These are phyloP conservation scores for Penicillium sp. DNA, from an alignment of 2,329 filamentous ascomycete genomes.

Conservation along the genomic window DNA sequence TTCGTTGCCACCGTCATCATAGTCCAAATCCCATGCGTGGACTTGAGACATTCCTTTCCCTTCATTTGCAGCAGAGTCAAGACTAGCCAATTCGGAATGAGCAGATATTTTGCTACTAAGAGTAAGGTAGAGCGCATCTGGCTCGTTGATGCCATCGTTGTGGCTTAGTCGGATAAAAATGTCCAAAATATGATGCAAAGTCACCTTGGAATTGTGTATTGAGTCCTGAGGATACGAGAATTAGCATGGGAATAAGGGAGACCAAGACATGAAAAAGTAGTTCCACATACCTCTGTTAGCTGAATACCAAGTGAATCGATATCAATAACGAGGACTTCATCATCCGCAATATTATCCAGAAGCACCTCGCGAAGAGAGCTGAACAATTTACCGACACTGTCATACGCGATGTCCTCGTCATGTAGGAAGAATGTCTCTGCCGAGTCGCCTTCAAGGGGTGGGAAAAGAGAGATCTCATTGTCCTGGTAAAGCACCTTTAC, in stretches of 20 bases:
- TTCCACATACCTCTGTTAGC: slow-evolving; percentile 59
- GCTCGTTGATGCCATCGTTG: slow-evolving; percentile 60
- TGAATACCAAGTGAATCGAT: slow-evolving; percentile 61
- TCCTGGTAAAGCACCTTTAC: slow-evolving; percentile 61
- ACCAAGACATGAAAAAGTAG: background rate
- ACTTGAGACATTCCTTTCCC: slow-evolving; percentile 63
- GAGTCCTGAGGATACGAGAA: slow-evolving; percentile 52
- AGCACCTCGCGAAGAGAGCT: slow-evolving; percentile 59
- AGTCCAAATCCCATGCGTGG: slow-evolving; percentile 46
- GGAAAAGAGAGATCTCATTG: slow-evolving; percentile 62
- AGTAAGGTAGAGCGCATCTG: slow-evolving; percentile 62
- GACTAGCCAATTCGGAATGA: slow-evolving; percentile 55
- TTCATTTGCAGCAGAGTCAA: slow-evolving; percentile 58
- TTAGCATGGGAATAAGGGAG: slow-evolving; percentile 26
- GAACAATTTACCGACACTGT: slow-evolving; percentile 60
- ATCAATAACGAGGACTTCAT: slow-evolving; percentile 62
- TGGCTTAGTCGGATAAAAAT: slow-evolving; percentile 62
- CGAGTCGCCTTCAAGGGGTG: slow-evolving; percentile 57
- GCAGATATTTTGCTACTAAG: slow-evolving; percentile 61
- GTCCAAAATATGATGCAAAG: slow-evolving; percentile 62
- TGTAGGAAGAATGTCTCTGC: slow-evolving; percentile 62
- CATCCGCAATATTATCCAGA: slow-evolving; percentile 58
- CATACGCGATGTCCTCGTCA: slow-evolving; percentile 58
- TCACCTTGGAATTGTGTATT: slow-evolving; percentile 51
- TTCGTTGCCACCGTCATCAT: slow-evolving; percentile 49